These are phyloP conservation scores for Chlamydomonas sp. DNA, from an alignment of 139 green algal genomes.

Conservation along the genomic window DNA sequence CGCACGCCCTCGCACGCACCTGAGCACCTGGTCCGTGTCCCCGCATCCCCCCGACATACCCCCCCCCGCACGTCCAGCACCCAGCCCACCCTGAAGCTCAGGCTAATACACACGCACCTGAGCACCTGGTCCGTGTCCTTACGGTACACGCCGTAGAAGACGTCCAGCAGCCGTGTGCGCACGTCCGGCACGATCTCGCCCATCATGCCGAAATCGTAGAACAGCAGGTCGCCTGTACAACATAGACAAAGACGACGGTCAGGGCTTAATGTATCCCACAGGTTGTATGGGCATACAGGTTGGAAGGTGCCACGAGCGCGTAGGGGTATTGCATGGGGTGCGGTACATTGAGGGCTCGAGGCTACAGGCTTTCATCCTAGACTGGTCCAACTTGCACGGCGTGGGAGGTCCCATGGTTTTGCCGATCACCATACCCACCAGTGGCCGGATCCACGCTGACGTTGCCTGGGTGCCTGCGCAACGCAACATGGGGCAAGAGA, in stretches of 20 bases:
- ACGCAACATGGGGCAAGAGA: background rate
- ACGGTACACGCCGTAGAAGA: slow-evolving; percentile 97
- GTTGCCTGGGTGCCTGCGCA: slow-evolving; percentile 23
- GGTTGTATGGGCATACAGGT: no score
- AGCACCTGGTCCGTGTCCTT: slow-evolving; percentile 72
- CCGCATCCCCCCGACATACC: background rate
- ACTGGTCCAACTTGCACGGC: no score
- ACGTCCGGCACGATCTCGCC: slow-evolving; percentile 67
- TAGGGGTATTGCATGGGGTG: no score
- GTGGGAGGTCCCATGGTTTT: no score
- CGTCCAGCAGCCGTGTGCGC: slow-evolving; percentile 86
- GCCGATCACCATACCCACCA: background rate
- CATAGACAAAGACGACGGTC: no score
- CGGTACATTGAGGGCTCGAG: no score
- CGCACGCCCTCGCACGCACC: no score
- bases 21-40: background rate
- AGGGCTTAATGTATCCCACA: no score
- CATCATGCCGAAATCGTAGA: slow-evolving; percentile 97
- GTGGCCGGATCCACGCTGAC: slow-evolving; percentile 10
- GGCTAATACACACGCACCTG: slow-evolving; percentile 3
- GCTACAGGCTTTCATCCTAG: no score
- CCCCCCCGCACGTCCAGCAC: background rate
- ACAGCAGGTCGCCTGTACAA: slow-evolving; percentile 70
- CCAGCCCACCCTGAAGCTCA: no score
- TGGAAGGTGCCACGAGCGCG: no score